phyloP scores from a whole-genome alignment of 306 rosid species.

The Rubus idaeus region DNA sequence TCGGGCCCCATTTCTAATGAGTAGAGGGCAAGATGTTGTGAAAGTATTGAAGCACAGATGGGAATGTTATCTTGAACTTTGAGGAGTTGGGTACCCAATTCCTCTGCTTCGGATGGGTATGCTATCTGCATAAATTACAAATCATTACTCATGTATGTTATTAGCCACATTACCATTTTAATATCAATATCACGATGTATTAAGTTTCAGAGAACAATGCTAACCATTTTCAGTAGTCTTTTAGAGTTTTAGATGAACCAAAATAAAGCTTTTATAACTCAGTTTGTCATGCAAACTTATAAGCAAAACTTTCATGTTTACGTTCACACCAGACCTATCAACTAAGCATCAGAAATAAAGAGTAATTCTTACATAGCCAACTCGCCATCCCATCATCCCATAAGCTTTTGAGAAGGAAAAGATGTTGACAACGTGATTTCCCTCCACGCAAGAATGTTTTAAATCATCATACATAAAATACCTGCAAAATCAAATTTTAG shows the following conservation, averaged over 20 bases:
- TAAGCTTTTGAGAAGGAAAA: conserved; percentile 96
- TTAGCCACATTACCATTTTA: background rate
- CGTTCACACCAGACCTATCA: background rate
- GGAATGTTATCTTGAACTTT: conserved; percentile 99
- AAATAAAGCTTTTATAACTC: background rate
- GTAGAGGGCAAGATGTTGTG: conserved; percentile 83
- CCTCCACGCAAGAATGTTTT: conserved; percentile 84
- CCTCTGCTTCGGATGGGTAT: conserved; percentile 85
- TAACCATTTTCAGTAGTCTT: background rate
- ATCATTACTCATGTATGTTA: background rate
- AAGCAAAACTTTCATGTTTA: background rate
- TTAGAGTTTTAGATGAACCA: background rate
- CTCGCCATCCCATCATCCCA: conserved; percentile 99
- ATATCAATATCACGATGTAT: background rate
- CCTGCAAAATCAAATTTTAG: conserved; percentile 44
- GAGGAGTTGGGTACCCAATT: conserved; percentile 69
- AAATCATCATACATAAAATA: conserved; percentile 90
- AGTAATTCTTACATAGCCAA: conserved; percentile 77
- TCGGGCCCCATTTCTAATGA: conserved; percentile 74
- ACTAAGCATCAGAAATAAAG: background rate
- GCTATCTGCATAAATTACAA: conserved; percentile 70
- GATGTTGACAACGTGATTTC: conserved; percentile 78
- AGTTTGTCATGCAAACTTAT: background rate
- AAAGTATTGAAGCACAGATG: conserved; percentile 85
- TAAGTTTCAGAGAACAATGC: background rate